Base-by-base conservation (phyloP, 176 grass and related monocot genomes). In the barley (Hordeum vulgare) region DNA sequence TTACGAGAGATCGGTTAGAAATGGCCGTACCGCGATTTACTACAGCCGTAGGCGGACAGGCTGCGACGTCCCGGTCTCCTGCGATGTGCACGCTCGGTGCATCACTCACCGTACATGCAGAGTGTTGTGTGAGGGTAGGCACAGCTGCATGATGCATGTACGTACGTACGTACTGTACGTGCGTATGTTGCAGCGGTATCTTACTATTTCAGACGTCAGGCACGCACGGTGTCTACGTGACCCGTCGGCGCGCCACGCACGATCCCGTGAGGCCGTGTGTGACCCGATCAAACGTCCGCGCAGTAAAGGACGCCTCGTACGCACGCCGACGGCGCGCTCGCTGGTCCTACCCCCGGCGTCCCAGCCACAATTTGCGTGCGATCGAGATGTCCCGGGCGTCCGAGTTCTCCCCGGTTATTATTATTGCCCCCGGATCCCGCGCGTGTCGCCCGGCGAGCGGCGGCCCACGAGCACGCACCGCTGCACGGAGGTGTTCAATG, bases 401-500 rank as follows among this genome's bases (percentile, higher is more conserved):
- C 26, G 6, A 13, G 27, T 28, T 51, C 47, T 18, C 47, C 9
- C 36, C 8, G 26, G 58, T 79, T 29, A 63, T 45, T 23, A 36
- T 79, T 29, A 63, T 45, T 23, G 63, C 44, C 1, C 20, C 78
- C 62, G 11, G 44, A 14, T 36, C 12, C 57, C 81, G 28, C 57
- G 25, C 68, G 20, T 34, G 37, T 35, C 25, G 25, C 20, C 37
- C 54, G n/a, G 4, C 34, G 29, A 18, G 27, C 65, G n/a, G 4
- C 34, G 29, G 27, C 34, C 53, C 76, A 31, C 60, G 31, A 49
- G 2, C 58, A 29, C 66, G 66, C 37, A 15, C 11, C 37, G 67
- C 17, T 5, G 64, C 80, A 78, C 80, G 53, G 51, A 4, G 33
- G 63, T 0, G 80, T 87, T 87, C 65, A 82, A 82, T 77, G 85